phyloP scores from a whole-genome alignment of 345 rosid species.

The Citrus inodora region DNA sequence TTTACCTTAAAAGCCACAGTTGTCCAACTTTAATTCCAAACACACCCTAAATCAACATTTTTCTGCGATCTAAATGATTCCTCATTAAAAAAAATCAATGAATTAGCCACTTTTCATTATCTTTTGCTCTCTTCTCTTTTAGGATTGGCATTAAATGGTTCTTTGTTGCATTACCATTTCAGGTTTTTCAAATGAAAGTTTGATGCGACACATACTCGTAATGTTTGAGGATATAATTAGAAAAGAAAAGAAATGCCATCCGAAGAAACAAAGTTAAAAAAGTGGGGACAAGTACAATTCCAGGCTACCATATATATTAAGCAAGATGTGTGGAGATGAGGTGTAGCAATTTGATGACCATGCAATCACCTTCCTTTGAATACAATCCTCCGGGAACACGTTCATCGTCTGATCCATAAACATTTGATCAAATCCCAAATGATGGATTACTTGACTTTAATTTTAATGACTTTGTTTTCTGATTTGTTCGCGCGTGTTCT shows the following conservation, averaged over 20 bases:
- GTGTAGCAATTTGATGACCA: constrained; percentile 20
- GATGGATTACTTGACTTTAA: no score
- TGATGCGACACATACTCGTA: neutral
- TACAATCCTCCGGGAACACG: constrained; percentile 32
- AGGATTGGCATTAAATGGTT: no score
- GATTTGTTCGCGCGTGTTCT: no score
- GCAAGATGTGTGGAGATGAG: neutral
- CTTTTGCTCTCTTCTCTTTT: no score
- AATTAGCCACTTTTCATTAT: no score
- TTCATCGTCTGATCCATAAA: constrained; percentile 28
- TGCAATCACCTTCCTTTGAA: constrained; percentile 32
- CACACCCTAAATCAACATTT: no score
- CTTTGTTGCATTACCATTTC: neutral
- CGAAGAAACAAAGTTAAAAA: neutral
- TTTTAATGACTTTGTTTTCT: no score
- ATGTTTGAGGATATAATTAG: neutral
- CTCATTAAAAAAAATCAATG: neutral
- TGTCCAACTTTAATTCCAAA: no score
- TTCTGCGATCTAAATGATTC: no score
- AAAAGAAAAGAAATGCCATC: neutral
- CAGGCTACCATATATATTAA: neutral
- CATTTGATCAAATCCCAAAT: neutral
- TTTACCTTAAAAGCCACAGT: accelerated
- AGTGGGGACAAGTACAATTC: neutral
- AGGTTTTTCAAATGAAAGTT: neutral